Evolutionary conservation across 2,329 filamentous ascomycete species (phyloP).

Genomic region (Pyrenophora seminiperda): DNA sequence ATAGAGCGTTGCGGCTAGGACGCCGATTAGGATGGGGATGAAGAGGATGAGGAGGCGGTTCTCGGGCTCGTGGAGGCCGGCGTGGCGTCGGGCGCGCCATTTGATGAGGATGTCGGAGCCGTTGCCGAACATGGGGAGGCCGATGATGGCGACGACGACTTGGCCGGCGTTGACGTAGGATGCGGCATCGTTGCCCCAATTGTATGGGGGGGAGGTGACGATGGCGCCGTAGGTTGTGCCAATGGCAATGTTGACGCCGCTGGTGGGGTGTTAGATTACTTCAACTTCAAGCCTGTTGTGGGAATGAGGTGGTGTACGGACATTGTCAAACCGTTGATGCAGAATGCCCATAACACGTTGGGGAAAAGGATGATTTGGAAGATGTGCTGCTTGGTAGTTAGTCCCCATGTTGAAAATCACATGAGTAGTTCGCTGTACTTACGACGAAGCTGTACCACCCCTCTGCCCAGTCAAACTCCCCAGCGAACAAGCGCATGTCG

Average conservation of each 20-base stretch:
- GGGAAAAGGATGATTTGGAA: conserved; percentile 39
- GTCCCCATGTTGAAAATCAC: too few species aligned
- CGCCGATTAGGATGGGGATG: conserved; percentile 46
- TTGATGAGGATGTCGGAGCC: conserved; percentile 43
- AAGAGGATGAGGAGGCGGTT: conserved; percentile 49
- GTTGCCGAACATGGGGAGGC: conserved; percentile 31
- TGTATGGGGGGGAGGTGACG: conserved; percentile 23
- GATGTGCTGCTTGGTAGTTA: conserved; percentile 11
- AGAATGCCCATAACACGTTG: conserved; percentile 30
- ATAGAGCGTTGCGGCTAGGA: conserved; percentile 24
- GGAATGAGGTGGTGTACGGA: not conserved
- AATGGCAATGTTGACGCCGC: conserved; percentile 30
- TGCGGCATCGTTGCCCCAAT: conserved; percentile 20
- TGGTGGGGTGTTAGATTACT: conserved; percentile 15
- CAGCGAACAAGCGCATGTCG: conserved; percentile 51
- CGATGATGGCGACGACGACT: conserved; percentile 41
- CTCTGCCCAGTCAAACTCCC: conserved; percentile 48
- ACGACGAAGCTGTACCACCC: conserved; percentile 35
- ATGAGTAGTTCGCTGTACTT: not conserved
- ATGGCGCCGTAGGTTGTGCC: conserved; percentile 28
- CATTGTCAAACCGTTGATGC: conserved; percentile 28
- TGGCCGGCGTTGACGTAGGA: conserved; percentile 31
- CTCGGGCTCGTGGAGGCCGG: conserved; percentile 48
- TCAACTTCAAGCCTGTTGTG: too few species aligned
- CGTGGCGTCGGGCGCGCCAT: conserved; percentile 41